A percentile compares a stretch with the other conserved stretches of the same genome.
These are phyloP conservation scores for Nigrospora oryzae DNA, from an alignment of 2,329 filamentous ascomycete species.

Conservation along the genomic window DNA sequence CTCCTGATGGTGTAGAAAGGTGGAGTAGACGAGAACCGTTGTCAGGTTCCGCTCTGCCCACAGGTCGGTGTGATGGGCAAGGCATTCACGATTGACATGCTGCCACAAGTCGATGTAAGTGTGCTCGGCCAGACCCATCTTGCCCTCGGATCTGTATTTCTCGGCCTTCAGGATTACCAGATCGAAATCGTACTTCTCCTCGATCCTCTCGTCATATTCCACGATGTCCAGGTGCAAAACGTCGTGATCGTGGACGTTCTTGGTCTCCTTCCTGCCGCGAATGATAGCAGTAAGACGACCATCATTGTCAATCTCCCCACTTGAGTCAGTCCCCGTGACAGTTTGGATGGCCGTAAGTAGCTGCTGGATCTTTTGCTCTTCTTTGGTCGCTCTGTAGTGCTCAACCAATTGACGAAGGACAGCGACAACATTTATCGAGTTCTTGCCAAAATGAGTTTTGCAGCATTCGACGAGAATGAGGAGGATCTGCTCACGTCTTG, in stretches of 20 bases:
- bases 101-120: conserved; percentile 42
- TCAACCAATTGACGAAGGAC: conserved; percentile 1
- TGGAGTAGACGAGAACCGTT: conserved; percentile 33
- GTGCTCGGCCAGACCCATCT: conserved; percentile 28
- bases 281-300: too few relatives aligned
- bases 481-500: conserved; percentile 1
- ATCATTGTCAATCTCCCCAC: neutral
- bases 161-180: neutral
- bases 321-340: neutral
- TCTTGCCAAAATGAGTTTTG: conserved; percentile 1
- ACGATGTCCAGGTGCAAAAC: neutral
- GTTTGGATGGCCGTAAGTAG: neutral
- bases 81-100: conserved; percentile 35
- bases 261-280: neutral
- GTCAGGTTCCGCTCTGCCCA: conserved; percentile 40
- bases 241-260: neutral
- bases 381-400: conserved; percentile 1
- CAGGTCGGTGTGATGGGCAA: conserved; percentile 27
- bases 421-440: neutral
- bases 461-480: conserved; percentile 3
- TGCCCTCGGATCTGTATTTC: neutral
- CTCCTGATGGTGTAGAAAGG: conserved; percentile 35
- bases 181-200: neutral
- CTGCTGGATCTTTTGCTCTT: conserved; percentile 2
- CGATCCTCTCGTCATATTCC: conserved; percentile 2